Evolutionary conservation across 2,329 filamentous ascomycete genomes (phyloP).

Genomic region (Fusarium duplospermum): DNA sequence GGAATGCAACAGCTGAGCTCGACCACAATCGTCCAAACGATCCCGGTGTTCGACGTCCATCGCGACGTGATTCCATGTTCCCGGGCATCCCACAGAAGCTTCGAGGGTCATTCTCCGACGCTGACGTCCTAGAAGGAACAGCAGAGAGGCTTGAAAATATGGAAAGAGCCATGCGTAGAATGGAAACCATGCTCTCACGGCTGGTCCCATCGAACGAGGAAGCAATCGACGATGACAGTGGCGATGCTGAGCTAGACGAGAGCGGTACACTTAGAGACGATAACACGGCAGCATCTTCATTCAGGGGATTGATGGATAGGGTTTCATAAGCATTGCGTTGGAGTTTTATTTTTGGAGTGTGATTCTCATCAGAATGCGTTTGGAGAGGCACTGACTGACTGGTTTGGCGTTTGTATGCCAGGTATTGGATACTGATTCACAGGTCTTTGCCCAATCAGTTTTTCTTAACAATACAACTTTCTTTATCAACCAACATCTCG

Average conservation of each 20-base stretch:
- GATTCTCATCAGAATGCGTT: background rate
- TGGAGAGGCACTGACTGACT: background rate
- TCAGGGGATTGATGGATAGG: conserved; percentile 30
- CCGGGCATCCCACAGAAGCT: conserved; percentile 62
- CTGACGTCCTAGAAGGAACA: conserved; percentile 59
- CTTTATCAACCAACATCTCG: background rate
- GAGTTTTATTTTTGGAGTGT: conserved; percentile 17
- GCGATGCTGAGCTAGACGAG: conserved; percentile 44
- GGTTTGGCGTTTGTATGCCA: conserved; percentile 3
- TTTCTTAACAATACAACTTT: conserved; percentile 1
- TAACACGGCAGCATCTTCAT: conserved; percentile 47
- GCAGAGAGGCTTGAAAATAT: conserved; percentile 59
- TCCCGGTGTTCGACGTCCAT: conserved; percentile 47
- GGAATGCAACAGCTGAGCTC: conserved; percentile 56
- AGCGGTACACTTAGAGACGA: conserved; percentile 46
- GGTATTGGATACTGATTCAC: conserved; percentile 13
- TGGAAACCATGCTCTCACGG: conserved; percentile 60
- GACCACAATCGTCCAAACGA: conserved; percentile 37
- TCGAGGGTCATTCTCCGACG: conserved; percentile 60
- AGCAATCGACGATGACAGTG: conserved; percentile 40
- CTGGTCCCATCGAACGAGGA: conserved; percentile 49
- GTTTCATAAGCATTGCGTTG: conserved; percentile 10
- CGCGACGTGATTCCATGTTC: conserved; percentile 68
- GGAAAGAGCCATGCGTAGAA: conserved; percentile 61
- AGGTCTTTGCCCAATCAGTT: conserved; percentile 4